Base-by-base conservation (phyloP, 805 yeast genomes). In the Ogataea henricii region DNA sequence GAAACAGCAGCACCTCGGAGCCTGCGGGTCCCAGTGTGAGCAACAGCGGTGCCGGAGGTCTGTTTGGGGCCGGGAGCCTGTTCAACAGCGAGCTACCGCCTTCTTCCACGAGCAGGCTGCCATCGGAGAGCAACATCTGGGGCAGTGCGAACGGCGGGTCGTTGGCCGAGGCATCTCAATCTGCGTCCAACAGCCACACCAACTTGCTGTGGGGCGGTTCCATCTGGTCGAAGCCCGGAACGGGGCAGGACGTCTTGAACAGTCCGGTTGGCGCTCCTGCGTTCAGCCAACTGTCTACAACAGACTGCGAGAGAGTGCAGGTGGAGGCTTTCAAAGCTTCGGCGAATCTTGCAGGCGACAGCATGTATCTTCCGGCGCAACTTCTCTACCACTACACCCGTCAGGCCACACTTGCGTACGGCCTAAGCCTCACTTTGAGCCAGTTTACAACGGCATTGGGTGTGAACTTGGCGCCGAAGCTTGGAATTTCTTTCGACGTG, bases 301-400 rank as follows among this genome's bases (percentile, higher is more conserved):
- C 46, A 5, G 72, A 72, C 36, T 51, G 48, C 40, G 74, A 68
- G 22, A 51, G 61, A n/a, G 64, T 78, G 42, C 79, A 73, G 47
- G 42, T 66, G 3, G 76, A 77, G 16, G 71, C 78, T 1, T 60
- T 63, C 40, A 67, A 69, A 40, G 76, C 78, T 3, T 69, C 70
- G 40, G 67, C 65, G 34, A 55, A 64, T 27, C 48, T 76, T 22
- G 70, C 68, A 20, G 63, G 50, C 20, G 60, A 68, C 4, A 48
- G 51, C 42, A 49, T 53, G 17, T 53, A 51, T 23, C 57, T 48
- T 17, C 57, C 67, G 0, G 46, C 54, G 9, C 56, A 49, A 26
- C 39, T 60, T n/a, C 51, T 67, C 14, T 60, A 59, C 33, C 60
- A 58, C 16, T 63, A 57, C 44, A 59, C 62, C 2, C 69, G 70